These are phyloP conservation scores for Fusarium pseudoanthophilum DNA, from an alignment of 2,329 filamentous ascomycete species.

Conservation along the genomic window DNA sequence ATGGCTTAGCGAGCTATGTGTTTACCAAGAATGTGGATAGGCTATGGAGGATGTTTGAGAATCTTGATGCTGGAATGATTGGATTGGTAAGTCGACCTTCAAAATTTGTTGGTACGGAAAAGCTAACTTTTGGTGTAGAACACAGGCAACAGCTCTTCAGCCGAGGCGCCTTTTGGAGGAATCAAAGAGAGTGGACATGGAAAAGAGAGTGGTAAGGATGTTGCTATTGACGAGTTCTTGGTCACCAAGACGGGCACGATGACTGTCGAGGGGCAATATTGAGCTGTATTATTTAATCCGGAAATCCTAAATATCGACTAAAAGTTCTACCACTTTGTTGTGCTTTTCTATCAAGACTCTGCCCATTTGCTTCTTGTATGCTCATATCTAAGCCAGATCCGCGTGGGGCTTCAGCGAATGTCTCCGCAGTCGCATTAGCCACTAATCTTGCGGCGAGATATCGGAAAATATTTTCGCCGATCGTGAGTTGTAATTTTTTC, in stretches of 20 bases:
- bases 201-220: slow-evolving; percentile 52
- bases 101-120: no score
- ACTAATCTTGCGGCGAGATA: neutral
- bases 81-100: neutral
- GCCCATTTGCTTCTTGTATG: fast-evolving
- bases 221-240: slow-evolving; percentile 56
- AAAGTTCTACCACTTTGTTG: fast-evolving
- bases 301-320: fast-evolving
- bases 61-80: slow-evolving; percentile 36
- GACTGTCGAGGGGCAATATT: slow-evolving; percentile 1
- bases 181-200: slow-evolving; percentile 32
- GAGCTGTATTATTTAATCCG: fast-evolving
- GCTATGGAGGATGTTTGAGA: slow-evolving; percentile 27
- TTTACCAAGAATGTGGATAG: slow-evolving; percentile 33
- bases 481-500: no score
- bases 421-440: neutral
- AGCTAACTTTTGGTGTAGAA: neutral
- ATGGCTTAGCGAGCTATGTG: slow-evolving; percentile 18
- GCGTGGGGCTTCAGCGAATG: neutral
- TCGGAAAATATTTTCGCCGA: slow-evolving; percentile 10
- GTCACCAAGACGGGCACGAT: slow-evolving; percentile 51
- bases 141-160: slow-evolving; percentile 44
- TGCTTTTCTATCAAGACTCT: neutral
- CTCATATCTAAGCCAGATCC: neutral
- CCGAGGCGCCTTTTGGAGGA: slow-evolving; percentile 50